A percentile compares a stretch with the other conserved stretches of the same genome.
These are phyloP conservation scores for Colletotrichum aenigma DNA, from an alignment of 2,329 filamentous ascomycete species.

Conservation along the genomic window DNA sequence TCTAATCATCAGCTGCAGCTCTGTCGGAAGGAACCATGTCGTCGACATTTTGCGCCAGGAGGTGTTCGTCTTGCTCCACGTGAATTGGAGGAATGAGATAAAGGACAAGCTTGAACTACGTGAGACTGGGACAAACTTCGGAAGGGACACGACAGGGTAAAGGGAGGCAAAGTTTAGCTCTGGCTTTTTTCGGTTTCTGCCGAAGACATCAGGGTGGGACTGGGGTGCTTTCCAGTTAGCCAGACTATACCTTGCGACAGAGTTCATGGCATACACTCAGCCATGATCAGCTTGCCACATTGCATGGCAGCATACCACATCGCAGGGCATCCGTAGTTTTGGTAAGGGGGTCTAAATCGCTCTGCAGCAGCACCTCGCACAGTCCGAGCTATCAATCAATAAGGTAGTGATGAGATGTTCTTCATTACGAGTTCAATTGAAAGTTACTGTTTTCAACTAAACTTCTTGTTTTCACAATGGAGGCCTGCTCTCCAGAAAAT, in stretches of 20 bases:
- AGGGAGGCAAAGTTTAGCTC: not conserved
- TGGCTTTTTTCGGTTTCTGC: not conserved
- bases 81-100: too few relatives aligned
- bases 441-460: not conserved
- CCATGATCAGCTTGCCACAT: too few relatives aligned
- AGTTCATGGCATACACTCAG: too few relatives aligned
- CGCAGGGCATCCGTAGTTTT: not conserved
- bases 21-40: not conserved
- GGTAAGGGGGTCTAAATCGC: not conserved
- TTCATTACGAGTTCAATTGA: not conserved
- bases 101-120: too few relatives aligned
- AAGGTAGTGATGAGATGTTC: not conserved
- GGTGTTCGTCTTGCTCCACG: not conserved
- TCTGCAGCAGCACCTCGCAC: not conserved
- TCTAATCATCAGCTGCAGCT: not conserved
- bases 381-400: not conserved
- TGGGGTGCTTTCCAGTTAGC: not conserved
- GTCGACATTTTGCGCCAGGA: not conserved
- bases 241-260: too few relatives aligned
- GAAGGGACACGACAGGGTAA: not conserved
- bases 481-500: not conserved
- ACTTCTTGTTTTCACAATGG: not conserved
- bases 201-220: not conserved
- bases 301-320: not conserved
- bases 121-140: not conserved